Percentiles rank a stretch among this genome's conserved stretches.
Evolutionary conservation across 352 stramenopile genomes (phyloP).

Genomic region (Peronosclerospora sorghi): DNA sequence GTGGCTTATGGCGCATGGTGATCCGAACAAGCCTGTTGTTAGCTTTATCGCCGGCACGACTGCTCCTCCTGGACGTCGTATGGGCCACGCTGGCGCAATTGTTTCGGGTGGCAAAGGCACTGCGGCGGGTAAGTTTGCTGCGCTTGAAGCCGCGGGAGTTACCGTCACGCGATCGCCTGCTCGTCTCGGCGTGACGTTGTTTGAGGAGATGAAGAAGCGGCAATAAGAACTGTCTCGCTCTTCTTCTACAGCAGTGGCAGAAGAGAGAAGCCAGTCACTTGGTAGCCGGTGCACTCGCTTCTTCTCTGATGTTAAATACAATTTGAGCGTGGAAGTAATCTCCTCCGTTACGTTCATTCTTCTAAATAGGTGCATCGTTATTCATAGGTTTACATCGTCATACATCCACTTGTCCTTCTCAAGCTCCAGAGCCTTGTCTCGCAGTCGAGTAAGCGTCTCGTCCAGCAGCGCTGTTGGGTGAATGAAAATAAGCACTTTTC

Average conservation of each 20-base stretch:
- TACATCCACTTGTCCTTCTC: conserved; percentile 75
- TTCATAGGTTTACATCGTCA: conserved; percentile 43
- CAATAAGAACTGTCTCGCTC: conserved; percentile 19
- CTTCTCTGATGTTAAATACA: conserved; percentile 28
- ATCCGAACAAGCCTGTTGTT: conserved; percentile 99
- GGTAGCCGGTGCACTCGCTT: conserved; percentile 14
- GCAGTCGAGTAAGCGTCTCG: conserved; percentile 42
- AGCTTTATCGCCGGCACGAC: conserved; percentile 99
- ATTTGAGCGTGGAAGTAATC: background rate
- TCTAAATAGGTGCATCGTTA: background rate
- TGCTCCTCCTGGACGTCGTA: conserved; percentile 95
- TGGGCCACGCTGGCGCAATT: conserved; percentile 99
- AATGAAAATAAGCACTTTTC: background rate
- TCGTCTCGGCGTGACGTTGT: conserved; percentile 93
- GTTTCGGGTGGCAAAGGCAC: conserved; percentile 97
- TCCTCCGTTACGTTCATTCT: too few species aligned
- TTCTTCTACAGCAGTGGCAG: conserved; percentile 1
- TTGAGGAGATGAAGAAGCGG: conserved; percentile 89
- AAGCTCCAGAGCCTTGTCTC: conserved; percentile 39
- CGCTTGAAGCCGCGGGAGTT: conserved; percentile 91
- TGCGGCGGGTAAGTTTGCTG: conserved; percentile 95
- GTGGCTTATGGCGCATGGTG: conserved; percentile 95
- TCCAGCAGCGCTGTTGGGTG: conserved; percentile 30
- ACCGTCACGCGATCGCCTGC: conserved; percentile 94
- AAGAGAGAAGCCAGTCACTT: conserved; percentile 15